These are phyloP conservation scores for Coemansia sp. DNA, from an alignment of 192 early-diverging fungal genomes.

Conservation along the genomic window DNA sequence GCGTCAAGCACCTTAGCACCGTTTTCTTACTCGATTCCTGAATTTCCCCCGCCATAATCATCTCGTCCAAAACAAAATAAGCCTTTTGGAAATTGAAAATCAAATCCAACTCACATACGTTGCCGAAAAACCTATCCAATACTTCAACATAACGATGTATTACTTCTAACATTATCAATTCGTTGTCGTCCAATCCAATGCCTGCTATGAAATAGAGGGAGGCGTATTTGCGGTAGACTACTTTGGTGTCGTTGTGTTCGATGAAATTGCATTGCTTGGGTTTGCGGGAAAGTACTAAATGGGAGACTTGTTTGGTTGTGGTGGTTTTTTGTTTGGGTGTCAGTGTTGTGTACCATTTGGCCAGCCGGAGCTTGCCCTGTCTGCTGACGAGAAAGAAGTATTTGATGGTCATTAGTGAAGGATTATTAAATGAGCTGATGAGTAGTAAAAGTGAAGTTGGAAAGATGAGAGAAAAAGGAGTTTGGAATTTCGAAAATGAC, in stretches of 20 bases:
- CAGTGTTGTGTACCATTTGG: slow-evolving; percentile 80
- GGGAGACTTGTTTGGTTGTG: slow-evolving; percentile 91
- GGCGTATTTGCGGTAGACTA: slow-evolving; percentile 89
- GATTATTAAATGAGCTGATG: background rate
- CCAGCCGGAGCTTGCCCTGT: slow-evolving; percentile 80
- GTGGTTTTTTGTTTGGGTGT: slow-evolving; percentile 90
- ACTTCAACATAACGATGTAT: slow-evolving; percentile 99
- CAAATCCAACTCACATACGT: slow-evolving; percentile 93
- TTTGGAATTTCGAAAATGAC: too few relatives aligned
- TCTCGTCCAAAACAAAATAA: slow-evolving; percentile 85
- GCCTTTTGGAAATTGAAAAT: slow-evolving; percentile 98
- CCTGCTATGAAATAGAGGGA: slow-evolving; percentile 95
- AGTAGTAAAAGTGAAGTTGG: background rate
- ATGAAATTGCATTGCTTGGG: slow-evolving; percentile 98
- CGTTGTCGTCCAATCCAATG: slow-evolving; percentile 91
- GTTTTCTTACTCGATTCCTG: slow-evolving; percentile 92
- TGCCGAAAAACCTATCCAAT: slow-evolving; percentile 95
- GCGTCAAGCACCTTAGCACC: slow-evolving; percentile 67
- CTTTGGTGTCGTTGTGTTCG: slow-evolving; percentile 90
- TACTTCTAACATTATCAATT: slow-evolving; percentile 89
- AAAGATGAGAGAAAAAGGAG: too few relatives aligned
- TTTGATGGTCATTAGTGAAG: slow-evolving; percentile 52
- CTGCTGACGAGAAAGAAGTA: slow-evolving; percentile 78
- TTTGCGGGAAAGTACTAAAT: slow-evolving; percentile 82
- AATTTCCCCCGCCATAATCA: slow-evolving; percentile 89